Evolutionary conservation across 306 rosid genomes (phyloP), one percentile per base, ranked within the genome.

Genomic region (Glycine soja): DNA sequence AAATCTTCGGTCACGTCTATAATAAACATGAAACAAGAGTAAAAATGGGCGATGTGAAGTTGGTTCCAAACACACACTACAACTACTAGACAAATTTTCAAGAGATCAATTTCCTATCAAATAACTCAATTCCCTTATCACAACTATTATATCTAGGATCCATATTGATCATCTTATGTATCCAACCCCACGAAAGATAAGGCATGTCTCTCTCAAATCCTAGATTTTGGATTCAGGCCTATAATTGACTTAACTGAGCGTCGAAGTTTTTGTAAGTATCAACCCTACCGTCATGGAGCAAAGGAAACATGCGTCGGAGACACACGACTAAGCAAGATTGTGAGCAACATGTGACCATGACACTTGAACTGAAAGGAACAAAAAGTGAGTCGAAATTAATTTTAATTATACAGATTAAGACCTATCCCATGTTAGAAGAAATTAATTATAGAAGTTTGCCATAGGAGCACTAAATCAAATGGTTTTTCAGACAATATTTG

Each of bases 401-500:
- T 59, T 59, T 59, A 59, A 9, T 24, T 59, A 24, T 24, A 36
- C 3, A 18, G 8, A 19, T 58, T 24, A 24, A 24, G 30, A 24
- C 30, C 30, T 24, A 58, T 58, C 2, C 11, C 11, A 56, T 56
- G 32, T 7, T 56, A 18, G 11, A 10, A 19, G 14, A 58, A 24
- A 19, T 8, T 18, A 58, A 58, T 3, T 9, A 18, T 3, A 58
- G 14, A 58, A 58, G 12, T 8, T 9, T 4, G 32, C 2, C 1
- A 19, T 19, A 58, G 0, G 0, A 58, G 36, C 7, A 42, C 59
- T 53, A 32, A 61, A 43, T 66, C 62, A 45, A 75, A 72, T 45
- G 34, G 57, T 19, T 57, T 43, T 50, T 18, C 11, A 54, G 30
- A 81, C 32, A 75, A 72, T 8, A 50, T 72, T 73, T 46, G 13